phyloP scores from a whole-genome alignment of 225 moss, liverwort and hornwort genomes.

The Bryoerythrophyllum caledonicum region DNA sequence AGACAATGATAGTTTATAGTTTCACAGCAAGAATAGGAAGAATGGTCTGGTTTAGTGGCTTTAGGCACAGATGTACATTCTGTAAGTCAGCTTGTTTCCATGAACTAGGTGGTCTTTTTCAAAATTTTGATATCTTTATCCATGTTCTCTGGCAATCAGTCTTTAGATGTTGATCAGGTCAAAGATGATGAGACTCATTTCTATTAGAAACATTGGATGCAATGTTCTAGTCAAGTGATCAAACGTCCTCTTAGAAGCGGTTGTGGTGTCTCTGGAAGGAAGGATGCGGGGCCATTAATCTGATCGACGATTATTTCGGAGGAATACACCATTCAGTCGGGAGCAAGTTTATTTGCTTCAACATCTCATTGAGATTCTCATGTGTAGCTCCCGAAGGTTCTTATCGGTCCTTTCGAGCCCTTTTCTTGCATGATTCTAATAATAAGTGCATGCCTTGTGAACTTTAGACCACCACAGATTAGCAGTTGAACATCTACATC shows the following conservation, averaged over 20 bases:
- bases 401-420: background rate
- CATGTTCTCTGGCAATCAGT: background rate
- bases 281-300: background rate
- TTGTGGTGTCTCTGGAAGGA: conserved; percentile 8
- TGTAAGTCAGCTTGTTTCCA: conserved; percentile 1
- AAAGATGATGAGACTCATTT: conserved; percentile 3
- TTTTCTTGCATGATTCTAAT: background rate
- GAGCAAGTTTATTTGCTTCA: conserved; percentile 1
- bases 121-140: background rate
- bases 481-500: background rate
- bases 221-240: background rate
- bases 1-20: conserved; percentile 2
- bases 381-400: background rate
- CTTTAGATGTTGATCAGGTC: background rate
- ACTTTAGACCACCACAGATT: background rate
- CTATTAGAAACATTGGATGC: conserved; percentile 8
- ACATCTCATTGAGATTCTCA: background rate
- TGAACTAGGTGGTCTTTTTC: background rate
- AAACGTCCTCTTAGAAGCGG: background rate
- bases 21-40: conserved; percentile 11
- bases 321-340: background rate
- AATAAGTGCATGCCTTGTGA: background rate
- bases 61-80: conserved; percentile 4
- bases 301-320: background rate
- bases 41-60: conserved; percentile 13